phyloP scores from a whole-genome alignment of 495 filamentous ascomycete species.

The Friedmanniomyces simplex region DNA sequence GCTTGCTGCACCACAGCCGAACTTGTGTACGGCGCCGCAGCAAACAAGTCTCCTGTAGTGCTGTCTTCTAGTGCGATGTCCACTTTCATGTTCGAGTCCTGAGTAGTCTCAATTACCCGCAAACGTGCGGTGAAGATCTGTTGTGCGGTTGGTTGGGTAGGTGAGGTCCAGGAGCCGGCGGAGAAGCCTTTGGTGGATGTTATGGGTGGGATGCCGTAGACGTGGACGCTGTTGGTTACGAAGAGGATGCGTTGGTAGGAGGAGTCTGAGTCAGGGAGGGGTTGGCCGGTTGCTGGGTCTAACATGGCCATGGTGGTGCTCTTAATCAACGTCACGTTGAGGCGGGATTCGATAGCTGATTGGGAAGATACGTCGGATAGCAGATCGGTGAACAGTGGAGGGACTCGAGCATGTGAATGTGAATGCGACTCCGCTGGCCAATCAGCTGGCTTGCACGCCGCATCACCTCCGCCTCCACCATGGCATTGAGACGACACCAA shows the following conservation, averaged over 20 bases:
- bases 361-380: too few relatives aligned
- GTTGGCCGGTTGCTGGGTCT: slow-evolving; percentile 48
- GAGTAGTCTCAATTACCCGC: slow-evolving; percentile 60
- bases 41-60: slow-evolving; percentile 59
- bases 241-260: slow-evolving; percentile 73
- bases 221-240: slow-evolving; percentile 56
- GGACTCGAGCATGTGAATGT: too few relatives aligned
- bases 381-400: not conserved
- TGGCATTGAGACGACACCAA: not conserved
- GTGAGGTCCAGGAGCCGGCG: slow-evolving; percentile 60
- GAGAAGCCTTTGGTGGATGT: slow-evolving; percentile 59
- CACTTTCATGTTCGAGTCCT: slow-evolving; percentile 45
- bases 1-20: slow-evolving; percentile 55
- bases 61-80: slow-evolving; percentile 69
- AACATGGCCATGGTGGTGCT: slow-evolving; percentile 7
- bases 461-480: too few relatives aligned
- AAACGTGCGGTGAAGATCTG: slow-evolving; percentile 75
- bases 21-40: slow-evolving; percentile 61
- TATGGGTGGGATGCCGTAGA: slow-evolving; percentile 71
- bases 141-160: slow-evolving; percentile 46
- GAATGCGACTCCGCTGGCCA: not conserved
- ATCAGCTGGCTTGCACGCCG: too few relatives aligned
- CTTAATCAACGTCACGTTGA: too few relatives aligned
- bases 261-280: slow-evolving; percentile 53
- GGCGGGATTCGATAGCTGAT: too few relatives aligned